Evolutionary conservation across 306 rosid species (phyloP).

Genomic region (Quercus aquifolioides): DNA sequence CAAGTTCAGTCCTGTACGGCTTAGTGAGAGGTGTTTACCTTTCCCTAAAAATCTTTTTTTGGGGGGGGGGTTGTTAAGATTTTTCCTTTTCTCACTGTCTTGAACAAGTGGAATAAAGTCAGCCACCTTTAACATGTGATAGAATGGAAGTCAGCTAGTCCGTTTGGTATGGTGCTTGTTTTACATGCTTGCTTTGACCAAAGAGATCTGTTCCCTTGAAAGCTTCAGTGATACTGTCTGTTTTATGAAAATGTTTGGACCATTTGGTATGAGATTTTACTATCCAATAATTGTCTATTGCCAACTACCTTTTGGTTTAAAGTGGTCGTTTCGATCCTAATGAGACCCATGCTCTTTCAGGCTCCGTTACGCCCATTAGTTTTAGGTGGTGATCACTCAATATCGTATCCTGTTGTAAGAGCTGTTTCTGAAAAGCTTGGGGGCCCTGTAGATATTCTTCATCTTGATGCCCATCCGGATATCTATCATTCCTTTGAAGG

Average conservation of each 20-base stretch:
- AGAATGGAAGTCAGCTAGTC: neutral
- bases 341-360: slow-evolving; percentile 33
- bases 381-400: slow-evolving; percentile 96
- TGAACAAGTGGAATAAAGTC: too few relatives aligned
- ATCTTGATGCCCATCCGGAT: slow-evolving; percentile 98
- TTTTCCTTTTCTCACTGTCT: neutral
- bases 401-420: slow-evolving; percentile 85
- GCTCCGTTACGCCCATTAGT: slow-evolving; percentile 86
- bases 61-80: neutral
- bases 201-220: neutral
- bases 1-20: neutral
- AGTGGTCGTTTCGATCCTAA: slow-evolving; percentile 3
- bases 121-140: neutral
- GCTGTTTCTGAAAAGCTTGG: slow-evolving; percentile 95
- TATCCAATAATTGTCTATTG: neutral
- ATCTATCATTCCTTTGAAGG: slow-evolving; percentile 79
- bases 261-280: neutral
- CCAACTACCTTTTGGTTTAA: slow-evolving; percentile 9
- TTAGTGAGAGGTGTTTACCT: neutral
- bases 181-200: neutral
- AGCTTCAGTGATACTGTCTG: neutral
- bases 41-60: neutral
- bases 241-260: neutral
- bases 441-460: slow-evolving; percentile 90
- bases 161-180: neutral